Base-by-base conservation (phyloP, 2,329 filamentous ascomycete species). In the Penicillium rolfsii region DNA sequence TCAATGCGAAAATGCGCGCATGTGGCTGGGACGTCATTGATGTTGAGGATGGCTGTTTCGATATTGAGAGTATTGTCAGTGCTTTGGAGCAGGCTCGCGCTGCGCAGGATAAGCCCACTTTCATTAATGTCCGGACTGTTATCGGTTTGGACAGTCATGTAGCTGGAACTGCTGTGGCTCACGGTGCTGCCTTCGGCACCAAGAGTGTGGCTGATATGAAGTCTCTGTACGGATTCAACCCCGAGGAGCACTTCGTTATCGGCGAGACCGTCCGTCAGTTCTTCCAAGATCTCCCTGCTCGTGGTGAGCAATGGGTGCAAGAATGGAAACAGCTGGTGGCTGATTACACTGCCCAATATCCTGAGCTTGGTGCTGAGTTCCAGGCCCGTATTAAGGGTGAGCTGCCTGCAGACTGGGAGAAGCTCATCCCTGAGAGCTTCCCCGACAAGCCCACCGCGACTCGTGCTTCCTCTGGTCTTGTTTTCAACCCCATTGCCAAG, bases 61-160 rank as follows among this genome's bases (percentile, higher is more conserved):
- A 86, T 49, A 77, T 87, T 2, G 71, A 77, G 6, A 75, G 72
- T 0, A 77, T 86, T 26, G 80, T 84, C 5, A 55, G 70, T 11
- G 83, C 83, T 1, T 71, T 86, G 30, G 72, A 80, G 45, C 71
- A 76, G 24, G 82, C 82, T 7, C 78, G 80, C 52, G 66, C 69
- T 2, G 77, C 75, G 2, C 76, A 70, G 6, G 77, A 81, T 1
- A 84, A 84, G 67, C 85, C 84, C 0, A 83, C 81, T 0, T 86
- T 87, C 63, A 82, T 87, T 75, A 87, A 87, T 63, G 75, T 86
- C 7, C 79, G 77, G 22, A 87, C 85, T 0, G 74, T 84, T n/a
- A 87, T 86, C 24, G 84, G 85, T 0, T 62, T 85, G 0, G 83
- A 83, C 5, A 85, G 75, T 41, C 71, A 72, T 22, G 75, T 77